These are phyloP conservation scores for Orobanche coerulescens DNA, from an alignment of 257 asterid species.

Conservation along the genomic window DNA sequence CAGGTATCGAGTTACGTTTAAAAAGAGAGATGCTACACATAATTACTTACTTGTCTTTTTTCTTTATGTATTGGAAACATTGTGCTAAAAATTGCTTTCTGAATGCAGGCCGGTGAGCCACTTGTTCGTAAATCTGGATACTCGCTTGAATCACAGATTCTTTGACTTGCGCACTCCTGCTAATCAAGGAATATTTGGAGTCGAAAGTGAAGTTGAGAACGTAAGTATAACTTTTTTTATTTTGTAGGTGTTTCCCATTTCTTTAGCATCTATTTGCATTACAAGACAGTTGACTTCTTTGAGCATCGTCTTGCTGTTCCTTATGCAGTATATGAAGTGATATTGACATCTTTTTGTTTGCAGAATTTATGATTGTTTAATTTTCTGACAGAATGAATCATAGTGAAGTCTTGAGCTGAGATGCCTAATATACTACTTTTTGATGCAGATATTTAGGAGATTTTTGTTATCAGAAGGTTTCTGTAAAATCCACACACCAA, in stretches of 20 bases:
- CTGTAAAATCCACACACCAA: conserved; percentile 74
- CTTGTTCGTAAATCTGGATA: conserved; percentile 90
- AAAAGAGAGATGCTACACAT: not conserved
- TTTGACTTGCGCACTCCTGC: conserved; percentile 91
- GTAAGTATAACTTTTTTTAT: conserved; percentile 27
- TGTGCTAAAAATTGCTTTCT: conserved; percentile 15
- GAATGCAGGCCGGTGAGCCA: conserved; percentile 66
- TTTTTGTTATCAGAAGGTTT: conserved; percentile 57
- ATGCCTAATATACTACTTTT: too few relatives aligned
- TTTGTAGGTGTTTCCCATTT: not conserved
- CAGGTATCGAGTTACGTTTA: conserved; percentile 39
- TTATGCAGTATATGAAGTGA: not conserved
- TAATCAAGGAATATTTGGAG: conserved; percentile 73
- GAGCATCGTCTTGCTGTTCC: not conserved
- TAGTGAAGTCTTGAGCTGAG: too few relatives aligned
- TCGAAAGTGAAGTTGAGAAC: conserved; percentile 64
- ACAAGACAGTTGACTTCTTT: not conserved
- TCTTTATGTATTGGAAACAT: not conserved
- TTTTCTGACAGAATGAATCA: too few relatives aligned
- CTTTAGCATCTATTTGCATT: not conserved
- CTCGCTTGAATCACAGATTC: conserved; percentile 73
- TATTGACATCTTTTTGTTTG: conserved; percentile 3
- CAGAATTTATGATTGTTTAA: too few relatives aligned
- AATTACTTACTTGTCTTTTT: not conserved
- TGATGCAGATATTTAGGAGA: conserved; percentile 57